These are phyloP conservation scores for Zygoascus tannicola DNA, from an alignment of 805 yeast genomes.

Conservation along the genomic window DNA sequence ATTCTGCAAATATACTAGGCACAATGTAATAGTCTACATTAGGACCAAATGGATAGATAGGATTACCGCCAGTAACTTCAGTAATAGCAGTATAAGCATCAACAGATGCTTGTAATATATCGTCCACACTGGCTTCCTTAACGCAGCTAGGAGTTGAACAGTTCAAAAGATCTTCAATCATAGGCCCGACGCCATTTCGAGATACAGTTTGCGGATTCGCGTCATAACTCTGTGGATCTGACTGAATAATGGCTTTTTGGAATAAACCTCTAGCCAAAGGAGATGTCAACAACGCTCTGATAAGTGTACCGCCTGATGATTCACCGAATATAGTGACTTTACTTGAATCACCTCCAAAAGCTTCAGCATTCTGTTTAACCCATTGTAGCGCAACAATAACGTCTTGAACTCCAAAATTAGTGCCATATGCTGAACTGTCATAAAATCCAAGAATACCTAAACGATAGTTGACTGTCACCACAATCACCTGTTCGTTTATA, in stretches of 20 bases:
- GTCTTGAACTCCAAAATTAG: constrained; percentile 31
- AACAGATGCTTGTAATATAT: constrained; percentile 9
- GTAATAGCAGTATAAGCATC: not conserved
- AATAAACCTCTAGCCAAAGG: constrained; percentile 14
- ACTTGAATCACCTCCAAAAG: constrained; percentile 32
- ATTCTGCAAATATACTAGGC: constrained; percentile 12
- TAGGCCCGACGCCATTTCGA: constrained; percentile 5
- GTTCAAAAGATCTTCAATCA: constrained; percentile 3
- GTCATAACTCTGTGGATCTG: constrained; percentile 17
- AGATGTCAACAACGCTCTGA: constrained; percentile 15
- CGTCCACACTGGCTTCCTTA: constrained; percentile 6
- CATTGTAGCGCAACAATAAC: constrained; percentile 30
- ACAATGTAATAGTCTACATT: constrained; percentile 18
- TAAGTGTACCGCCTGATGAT: constrained; percentile 30
- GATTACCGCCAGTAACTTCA: constrained; percentile 8
- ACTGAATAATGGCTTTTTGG: constrained; percentile 18
- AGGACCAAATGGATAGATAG: constrained; percentile 21
- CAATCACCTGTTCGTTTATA: constrained; percentile 17
- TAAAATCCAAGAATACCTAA: constrained; percentile 32
- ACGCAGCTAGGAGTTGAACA: constrained; percentile 10
- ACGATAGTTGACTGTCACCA: constrained; percentile 29
- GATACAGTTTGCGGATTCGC: constrained; percentile 8
- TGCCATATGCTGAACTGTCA: constrained; percentile 21
- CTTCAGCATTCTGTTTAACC: constrained; percentile 28
- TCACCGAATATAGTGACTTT: constrained; percentile 33